Evolutionary conservation across 2,329 filamentous ascomycete genomes (phyloP), one percentile per base, ranked within the genome.

Genomic region (Zalaria sp.): DNA sequence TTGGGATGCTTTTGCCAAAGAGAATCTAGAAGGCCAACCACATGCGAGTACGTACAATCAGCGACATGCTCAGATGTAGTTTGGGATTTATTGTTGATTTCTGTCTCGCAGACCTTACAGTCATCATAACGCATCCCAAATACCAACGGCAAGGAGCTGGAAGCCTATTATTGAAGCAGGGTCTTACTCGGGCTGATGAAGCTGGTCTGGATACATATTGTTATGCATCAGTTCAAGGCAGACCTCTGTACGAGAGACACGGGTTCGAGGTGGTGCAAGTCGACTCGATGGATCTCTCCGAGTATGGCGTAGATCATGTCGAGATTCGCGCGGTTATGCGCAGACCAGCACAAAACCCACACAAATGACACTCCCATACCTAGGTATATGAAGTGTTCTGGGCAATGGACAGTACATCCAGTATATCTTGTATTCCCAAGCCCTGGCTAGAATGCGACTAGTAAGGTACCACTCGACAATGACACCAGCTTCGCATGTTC

Each of bases 91-190:
- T 18, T 18, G 18, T 18, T 18, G 18, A 18, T 18, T 18, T 18
- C 18, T 18, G 18, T 18, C 18, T 18, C 18, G 35, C 39, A 54
- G 53, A 51, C 26, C 48, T 56, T 5, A 29, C 40, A 8, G 48
- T 56, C 25, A 47, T 60, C 25, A 45, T 48, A 6, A 65, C 61
- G 25, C 54, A 59, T 44, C 63, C 63, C 0, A 49, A 57, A 2
- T 55, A 65, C n/a, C 60, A 61, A 27, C 48, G 57, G 1, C 56
- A 58, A 8, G 64, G 64, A 1, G 64, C 63, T 4, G 65, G 52
- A 3, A 54, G 38, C 6, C 47, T 65, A 44, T 44, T 67, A 18
- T 38, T 67, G 27, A 45, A 58, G 11, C 60, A 57, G 56, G 63
- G 60, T 3, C 36, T 60, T 9, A 46, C 57, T 5, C 55, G 57